Evolutionary conservation across 352 stramenopile genomes (phyloP).

Genomic region (Phytopythium kandeliae): DNA sequence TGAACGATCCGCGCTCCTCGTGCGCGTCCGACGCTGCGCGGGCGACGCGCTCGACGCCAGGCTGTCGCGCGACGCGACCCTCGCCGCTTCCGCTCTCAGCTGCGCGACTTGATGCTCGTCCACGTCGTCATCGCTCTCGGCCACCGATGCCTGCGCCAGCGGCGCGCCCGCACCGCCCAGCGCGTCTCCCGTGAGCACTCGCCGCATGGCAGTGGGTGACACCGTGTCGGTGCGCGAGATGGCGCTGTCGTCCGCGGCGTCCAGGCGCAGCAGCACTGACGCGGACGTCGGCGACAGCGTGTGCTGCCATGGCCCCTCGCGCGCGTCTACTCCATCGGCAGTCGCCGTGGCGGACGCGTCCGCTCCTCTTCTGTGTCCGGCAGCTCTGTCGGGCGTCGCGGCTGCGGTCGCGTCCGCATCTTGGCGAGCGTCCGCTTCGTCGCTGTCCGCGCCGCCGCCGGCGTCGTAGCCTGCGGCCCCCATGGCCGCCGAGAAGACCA

Average conservation of each 20-base stretch:
- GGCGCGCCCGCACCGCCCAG: background rate
- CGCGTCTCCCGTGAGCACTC: constrained; percentile 10
- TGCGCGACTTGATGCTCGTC: constrained; percentile 5
- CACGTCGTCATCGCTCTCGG: background rate
- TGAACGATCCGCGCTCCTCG: constrained; percentile 7
- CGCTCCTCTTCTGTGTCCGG: no score
- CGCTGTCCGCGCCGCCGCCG: constrained; percentile 2
- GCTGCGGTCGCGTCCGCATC: background rate
- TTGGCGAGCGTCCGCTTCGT: constrained; percentile 9
- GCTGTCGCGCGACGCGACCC: constrained; percentile 2
- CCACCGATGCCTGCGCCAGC: background rate
- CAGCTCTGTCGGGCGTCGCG: constrained; percentile 2
- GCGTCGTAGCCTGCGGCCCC: background rate
- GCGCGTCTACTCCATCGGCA: no score
- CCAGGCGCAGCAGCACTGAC: constrained; percentile 19
- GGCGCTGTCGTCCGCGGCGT: constrained; percentile 8
- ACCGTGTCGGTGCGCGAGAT: constrained; percentile 21
- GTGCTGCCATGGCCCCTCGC: constrained; percentile 8
- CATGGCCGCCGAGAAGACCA: constrained; percentile 15
- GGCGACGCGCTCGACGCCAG: constrained; percentile 8
- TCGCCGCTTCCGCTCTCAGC: constrained; percentile 2
- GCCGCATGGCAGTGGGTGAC: constrained; percentile 20
- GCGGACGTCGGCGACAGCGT: constrained; percentile 50
- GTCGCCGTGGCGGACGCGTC: background rate
- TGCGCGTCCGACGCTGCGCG: constrained; percentile 8